These are phyloP conservation scores for Trichosporon coremiiforme DNA, from an alignment of 1,284 basidiomycete species.

Conservation along the genomic window DNA sequence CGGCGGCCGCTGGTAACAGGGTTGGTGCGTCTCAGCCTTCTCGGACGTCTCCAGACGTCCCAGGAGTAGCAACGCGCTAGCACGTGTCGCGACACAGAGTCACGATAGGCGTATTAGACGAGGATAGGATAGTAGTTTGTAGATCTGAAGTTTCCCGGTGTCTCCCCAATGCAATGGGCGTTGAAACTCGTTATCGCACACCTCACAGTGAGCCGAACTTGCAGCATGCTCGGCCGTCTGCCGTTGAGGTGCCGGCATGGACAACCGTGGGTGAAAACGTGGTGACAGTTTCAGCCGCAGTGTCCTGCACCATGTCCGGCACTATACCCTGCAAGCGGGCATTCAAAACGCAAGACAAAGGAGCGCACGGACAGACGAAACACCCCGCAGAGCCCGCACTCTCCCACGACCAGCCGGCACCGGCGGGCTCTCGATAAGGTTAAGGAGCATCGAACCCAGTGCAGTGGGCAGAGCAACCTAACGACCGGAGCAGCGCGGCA, in stretches of 20 bases:
- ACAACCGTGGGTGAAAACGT: conserved; percentile 3
- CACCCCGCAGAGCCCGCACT: neutral
- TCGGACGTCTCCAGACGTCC: neutral
- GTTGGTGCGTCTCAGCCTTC: neutral
- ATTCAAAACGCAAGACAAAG: neutral
- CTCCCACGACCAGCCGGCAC: neutral
- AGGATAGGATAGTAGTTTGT: neutral
- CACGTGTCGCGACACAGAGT: neutral
- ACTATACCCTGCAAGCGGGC: neutral
- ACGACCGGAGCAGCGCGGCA: neutral
- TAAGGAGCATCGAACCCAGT: conserved; percentile 6
- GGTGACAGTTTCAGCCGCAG: neutral
- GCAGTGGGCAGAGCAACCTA: conserved; percentile 1
- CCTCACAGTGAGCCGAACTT: neutral
- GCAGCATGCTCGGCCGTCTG: neutral
- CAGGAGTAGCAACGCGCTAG: neutral
- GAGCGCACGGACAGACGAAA: neutral
- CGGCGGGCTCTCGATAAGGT: neutral
- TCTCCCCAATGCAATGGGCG: neutral
- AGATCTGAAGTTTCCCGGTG: neutral
- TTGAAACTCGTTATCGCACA: neutral
- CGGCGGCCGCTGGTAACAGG: neutral
- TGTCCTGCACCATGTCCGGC: neutral
- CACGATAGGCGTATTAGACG: neutral
- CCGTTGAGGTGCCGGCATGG: neutral